Conservation (phyloP, 2,329 filamentous ascomycete species). For the Fusarium brachygibbosum region DNA sequence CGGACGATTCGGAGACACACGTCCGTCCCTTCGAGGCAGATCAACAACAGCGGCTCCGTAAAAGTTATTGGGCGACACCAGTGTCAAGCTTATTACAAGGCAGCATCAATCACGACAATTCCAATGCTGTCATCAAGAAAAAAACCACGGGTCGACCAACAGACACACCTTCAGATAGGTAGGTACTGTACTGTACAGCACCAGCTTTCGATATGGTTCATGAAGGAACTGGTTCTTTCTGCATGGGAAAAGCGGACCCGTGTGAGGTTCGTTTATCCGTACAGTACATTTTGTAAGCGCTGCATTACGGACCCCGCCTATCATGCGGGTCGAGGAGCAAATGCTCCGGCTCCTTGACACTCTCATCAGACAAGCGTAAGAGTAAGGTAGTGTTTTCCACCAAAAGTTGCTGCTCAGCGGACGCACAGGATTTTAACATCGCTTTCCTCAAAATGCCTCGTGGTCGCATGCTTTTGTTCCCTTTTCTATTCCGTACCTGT, state of each 20-base stretch:
- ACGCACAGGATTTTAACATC: slow-evolving; percentile 49
- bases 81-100: neutral
- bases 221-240: slow-evolving; percentile 17
- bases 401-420: slow-evolving; percentile 43
- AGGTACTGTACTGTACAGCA: neutral
- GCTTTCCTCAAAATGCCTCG: slow-evolving; percentile 52
- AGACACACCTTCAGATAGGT: too few species aligned
- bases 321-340: slow-evolving; percentile 52
- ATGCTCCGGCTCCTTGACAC: slow-evolving; percentile 52
- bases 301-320: slow-evolving; percentile 50
- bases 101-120: neutral
- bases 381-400: slow-evolving; percentile 43
- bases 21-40: neutral
- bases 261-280: slow-evolving; percentile 20
- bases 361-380: slow-evolving; percentile 45
- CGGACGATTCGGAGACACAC: slow-evolving; percentile 12
- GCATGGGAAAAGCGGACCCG: slow-evolving; percentile 34
- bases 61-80: slow-evolving; percentile 8
- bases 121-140: neutral
- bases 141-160: too few species aligned
- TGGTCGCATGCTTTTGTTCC: slow-evolving; percentile 43
- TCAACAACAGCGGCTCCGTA: slow-evolving; percentile 13
- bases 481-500: slow-evolving; percentile 22
- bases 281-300: slow-evolving; percentile 49
- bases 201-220: slow-evolving; percentile 4